Base-by-base conservation (phyloP, 2,329 filamentous ascomycete genomes). In the Elsinoe necatrix region DNA sequence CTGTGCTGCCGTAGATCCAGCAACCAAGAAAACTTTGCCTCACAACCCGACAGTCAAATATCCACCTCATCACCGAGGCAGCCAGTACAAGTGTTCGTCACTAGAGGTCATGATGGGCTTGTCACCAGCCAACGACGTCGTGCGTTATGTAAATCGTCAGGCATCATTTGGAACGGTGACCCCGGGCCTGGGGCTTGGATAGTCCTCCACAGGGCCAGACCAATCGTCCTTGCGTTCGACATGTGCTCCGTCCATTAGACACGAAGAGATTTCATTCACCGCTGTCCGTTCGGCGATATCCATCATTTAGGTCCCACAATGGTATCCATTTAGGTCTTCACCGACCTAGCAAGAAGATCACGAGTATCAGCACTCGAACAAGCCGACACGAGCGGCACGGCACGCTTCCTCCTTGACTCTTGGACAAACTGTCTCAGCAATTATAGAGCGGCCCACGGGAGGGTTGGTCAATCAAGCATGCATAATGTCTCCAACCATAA, bases 21-120 rank as follows among this genome's bases (percentile, higher is more conserved):
- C 43, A 48, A 48, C 43, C 29, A 18, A 25, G 31, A 52, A 52
- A 52, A 52, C 48, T 52, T 34, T 34, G 18, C 45, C 45, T 34
- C 16, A 25, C 34, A 35, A 11, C 14, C 48, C 48, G 48, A 52
- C 48, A 52, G 16, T 16, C 48, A 39, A 27, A 52, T 52, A 52
- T 35, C 48, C 48, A 52, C 48, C 48, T 37, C 48, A 39, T 52
- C 48, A 52, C 48, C 48, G 48, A 29, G 48, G 48, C 48, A 52
- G 48, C 48, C 48, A 29, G 31, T 18, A 16, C 31, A 21, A 21
- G 21, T 20, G 20, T 39, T 52, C 48, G 31, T 52, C 48, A 52
- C 48, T 29, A 18, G 9, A 14, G 37, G 48, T 25, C 31, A 52
- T 35, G 4, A 29, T 52, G 29, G n/a, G 14, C 29, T 31, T 31